A percentile compares a stretch with the other conserved stretches of the same genome.
phyloP scores from a whole-genome alignment of 163 green algal genomes.

The Coccomyxa subellipsoidea region DNA sequence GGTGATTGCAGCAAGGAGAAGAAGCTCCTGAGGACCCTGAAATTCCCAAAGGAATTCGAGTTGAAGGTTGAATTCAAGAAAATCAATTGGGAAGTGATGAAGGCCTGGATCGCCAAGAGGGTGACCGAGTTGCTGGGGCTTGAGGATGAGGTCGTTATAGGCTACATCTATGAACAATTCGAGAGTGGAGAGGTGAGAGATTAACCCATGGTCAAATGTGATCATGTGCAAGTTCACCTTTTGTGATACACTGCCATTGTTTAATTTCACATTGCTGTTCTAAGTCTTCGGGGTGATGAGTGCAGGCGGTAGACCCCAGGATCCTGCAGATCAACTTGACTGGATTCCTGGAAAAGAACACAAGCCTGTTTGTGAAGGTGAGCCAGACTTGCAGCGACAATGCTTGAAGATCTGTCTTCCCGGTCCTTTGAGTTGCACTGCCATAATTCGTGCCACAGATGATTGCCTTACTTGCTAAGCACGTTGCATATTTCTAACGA shows the following conservation, averaged over 20 bases:
- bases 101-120: slow-evolving; percentile 86
- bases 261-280: no score
- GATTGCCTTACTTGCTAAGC: not conserved
- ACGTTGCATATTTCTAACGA: not conserved
- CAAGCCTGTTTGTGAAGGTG: slow-evolving; percentile 89
- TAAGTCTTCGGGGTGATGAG: not conserved
- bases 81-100: slow-evolving; percentile 84
- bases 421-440: not conserved
- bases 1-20: slow-evolving; percentile 67
- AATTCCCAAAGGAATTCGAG: slow-evolving; percentile 69
- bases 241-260: no score
- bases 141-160: slow-evolving; percentile 90
- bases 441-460: not conserved
- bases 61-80: slow-evolving; percentile 72
- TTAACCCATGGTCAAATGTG: not conserved
- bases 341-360: slow-evolving; percentile 96
- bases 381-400: not conserved
- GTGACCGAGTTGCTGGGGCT: slow-evolving; percentile 87
- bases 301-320: slow-evolving; percentile 62
- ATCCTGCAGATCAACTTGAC: slow-evolving; percentile 86
- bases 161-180: slow-evolving; percentile 83
- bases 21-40: slow-evolving; percentile 72
- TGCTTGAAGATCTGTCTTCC: not conserved
- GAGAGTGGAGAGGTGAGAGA: slow-evolving; percentile 62
- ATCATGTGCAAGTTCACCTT: not conserved